A percentile compares a stretch with the other conserved stretches of the same genome.
Conservation (phyloP, 495 filamentous ascomycete species). For the Aeminium ludgeri region DNA sequence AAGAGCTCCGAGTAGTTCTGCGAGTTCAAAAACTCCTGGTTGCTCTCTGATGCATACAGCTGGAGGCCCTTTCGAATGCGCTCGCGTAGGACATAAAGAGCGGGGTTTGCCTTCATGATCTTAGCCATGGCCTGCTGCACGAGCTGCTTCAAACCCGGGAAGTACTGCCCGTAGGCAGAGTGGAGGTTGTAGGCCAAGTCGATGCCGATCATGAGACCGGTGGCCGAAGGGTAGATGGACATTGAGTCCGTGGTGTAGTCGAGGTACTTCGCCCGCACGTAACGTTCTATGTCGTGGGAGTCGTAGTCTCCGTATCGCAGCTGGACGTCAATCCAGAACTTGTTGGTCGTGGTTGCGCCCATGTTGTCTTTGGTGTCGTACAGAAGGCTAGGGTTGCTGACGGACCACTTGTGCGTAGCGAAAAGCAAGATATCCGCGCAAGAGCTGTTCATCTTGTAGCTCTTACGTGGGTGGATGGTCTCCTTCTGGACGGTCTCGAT, state of each 20-base stretch:
- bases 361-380: conserved; percentile 96
- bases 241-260: conserved; percentile 99
- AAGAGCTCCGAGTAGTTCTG: conserved; percentile 99
- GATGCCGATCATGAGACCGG: conserved; percentile 94
- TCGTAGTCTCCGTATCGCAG: conserved; percentile 98
- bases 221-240: conserved; percentile 97
- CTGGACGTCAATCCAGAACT: conserved; percentile 99
- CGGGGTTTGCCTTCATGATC: conserved; percentile 99
- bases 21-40: conserved; percentile 97
- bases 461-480: conserved; percentile 98
- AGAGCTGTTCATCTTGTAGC: conserved; percentile 99
- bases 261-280: conserved; percentile 93
- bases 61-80: conserved; percentile 98
- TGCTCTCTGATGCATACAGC: conserved; percentile 95
- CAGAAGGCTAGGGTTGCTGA: conserved; percentile 77
- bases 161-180: conserved; percentile 96
- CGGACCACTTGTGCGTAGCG: conserved; percentile 97
- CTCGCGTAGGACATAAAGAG: conserved; percentile 88
- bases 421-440: conserved; percentile 97
- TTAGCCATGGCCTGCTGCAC: conserved; percentile 98
- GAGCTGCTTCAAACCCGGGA: conserved; percentile 92
- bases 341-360: conserved; percentile 89
- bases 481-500: conserved; percentile 99
- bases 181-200: conserved; percentile 98
- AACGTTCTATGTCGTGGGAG: conserved; percentile 95